Evolutionary conservation across 169 alveolate species (phyloP).

Genomic region (Eimeria acervulina): DNA sequence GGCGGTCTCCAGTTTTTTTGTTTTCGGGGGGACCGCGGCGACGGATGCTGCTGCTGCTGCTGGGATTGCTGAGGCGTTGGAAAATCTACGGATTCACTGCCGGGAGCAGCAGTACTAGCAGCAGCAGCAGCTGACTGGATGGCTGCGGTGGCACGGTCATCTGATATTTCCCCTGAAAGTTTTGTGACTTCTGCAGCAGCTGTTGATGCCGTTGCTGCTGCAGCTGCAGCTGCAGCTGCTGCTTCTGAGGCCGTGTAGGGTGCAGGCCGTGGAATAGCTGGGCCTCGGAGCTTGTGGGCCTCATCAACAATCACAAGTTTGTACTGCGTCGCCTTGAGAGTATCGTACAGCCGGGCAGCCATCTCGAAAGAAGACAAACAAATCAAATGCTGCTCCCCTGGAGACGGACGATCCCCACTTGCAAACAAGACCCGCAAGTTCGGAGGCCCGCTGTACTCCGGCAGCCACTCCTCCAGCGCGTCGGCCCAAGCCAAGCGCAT

Average conservation of each 20-base stretch:
- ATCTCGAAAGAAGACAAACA: constrained; percentile 81
- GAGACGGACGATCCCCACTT: constrained; percentile 73
- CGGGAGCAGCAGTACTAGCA: neutral
- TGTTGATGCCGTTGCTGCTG: neutral
- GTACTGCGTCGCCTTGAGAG: constrained; percentile 67
- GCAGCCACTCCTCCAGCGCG: constrained; percentile 79
- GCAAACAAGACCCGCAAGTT: constrained; percentile 71
- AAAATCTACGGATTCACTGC: neutral
- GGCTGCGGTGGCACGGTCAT: neutral
- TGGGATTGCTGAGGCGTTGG: neutral
- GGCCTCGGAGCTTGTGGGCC: constrained; percentile 82
- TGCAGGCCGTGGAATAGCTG: constrained; percentile 62
- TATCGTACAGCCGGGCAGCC: constrained; percentile 73
- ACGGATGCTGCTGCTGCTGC: neutral
- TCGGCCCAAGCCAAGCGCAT: constrained; percentile 82
- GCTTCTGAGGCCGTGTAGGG: constrained; percentile 57
- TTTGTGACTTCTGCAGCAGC: neutral
- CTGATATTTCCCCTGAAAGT: neutral
- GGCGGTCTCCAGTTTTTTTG: neutral
- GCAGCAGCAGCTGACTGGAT: neutral
- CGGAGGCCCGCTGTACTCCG: constrained; percentile 62
- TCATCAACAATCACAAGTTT: constrained; percentile 81
- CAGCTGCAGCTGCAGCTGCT: constrained; percentile 45
- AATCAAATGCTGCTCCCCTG: constrained; percentile 42
- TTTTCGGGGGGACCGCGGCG: neutral